Conservation (phyloP, 2,329 filamentous ascomycete genomes). For the Bipolaris victoriae region DNA sequence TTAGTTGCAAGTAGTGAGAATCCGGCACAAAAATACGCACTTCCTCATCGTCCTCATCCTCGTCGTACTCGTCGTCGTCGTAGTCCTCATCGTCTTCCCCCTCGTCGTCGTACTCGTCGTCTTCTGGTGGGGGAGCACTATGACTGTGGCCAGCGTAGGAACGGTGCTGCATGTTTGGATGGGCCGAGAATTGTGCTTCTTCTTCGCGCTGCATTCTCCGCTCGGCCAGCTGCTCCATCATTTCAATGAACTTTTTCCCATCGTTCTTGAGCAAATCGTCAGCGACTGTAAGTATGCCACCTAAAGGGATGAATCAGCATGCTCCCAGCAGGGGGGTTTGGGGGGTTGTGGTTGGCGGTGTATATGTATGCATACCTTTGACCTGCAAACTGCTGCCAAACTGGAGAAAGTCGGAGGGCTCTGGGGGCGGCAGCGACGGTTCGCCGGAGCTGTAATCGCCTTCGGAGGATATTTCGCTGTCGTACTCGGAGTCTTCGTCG, state of each 20-base stretch:
- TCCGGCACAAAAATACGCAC: constrained; percentile 31
- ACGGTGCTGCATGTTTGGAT: constrained; percentile 60
- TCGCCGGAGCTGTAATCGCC: constrained; percentile 72
- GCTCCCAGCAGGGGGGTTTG: constrained; percentile 14
- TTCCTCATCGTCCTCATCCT: constrained; percentile 45
- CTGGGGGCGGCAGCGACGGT: constrained; percentile 68
- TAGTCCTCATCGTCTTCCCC: constrained; percentile 66
- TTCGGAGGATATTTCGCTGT: constrained; percentile 68
- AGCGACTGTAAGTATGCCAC: constrained; percentile 97
- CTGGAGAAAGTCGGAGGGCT: constrained; percentile 87
- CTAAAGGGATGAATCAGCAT: constrained; percentile 56
- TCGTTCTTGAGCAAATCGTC: constrained; percentile 99
- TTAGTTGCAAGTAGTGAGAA: constrained; percentile 28
- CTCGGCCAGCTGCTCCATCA: constrained; percentile 99
- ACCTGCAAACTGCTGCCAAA: constrained; percentile 98
- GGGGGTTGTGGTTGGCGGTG: neutral
- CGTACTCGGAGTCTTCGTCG: constrained; percentile 56
- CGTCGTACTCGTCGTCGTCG: constrained; percentile 64
- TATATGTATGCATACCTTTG: constrained; percentile 64
- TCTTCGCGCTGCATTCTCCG: constrained; percentile 96
- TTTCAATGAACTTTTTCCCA: constrained; percentile 99
- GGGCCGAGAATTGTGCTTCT: constrained; percentile 72
- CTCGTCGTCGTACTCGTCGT: constrained; percentile 78
- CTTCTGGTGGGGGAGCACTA: constrained; percentile 66
- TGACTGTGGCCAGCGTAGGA: constrained; percentile 67